Percentiles rank a stretch among this genome's conserved stretches.
Conservation (phyloP, 2,329 filamentous ascomycete genomes). For the Aspergillus intermedius region DNA sequence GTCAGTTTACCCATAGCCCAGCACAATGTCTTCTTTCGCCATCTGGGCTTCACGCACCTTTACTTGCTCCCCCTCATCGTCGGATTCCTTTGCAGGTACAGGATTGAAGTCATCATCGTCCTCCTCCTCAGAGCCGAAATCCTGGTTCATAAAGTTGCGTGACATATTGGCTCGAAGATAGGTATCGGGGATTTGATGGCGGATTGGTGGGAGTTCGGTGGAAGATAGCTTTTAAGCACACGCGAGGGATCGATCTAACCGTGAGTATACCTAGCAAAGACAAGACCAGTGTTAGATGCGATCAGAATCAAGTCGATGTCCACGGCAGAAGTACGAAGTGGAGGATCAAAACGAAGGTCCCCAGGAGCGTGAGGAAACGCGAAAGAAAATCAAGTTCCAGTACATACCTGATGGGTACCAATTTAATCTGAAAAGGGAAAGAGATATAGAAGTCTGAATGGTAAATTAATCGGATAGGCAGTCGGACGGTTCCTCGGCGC, state of each 20-base stretch:
- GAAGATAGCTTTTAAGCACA: not conserved
- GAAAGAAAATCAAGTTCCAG: too few relatives aligned
- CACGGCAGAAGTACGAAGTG: too few relatives aligned
- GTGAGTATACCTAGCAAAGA: not conserved
- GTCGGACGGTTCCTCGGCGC: constrained; percentile 10
- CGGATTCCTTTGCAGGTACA: constrained; percentile 64
- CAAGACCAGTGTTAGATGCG: not conserved
- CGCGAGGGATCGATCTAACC: not conserved
- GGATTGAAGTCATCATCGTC: constrained; percentile 89
- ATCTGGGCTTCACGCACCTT: constrained; percentile 19
- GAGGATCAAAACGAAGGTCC: too few relatives aligned
- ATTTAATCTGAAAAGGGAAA: not conserved
- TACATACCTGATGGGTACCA: not conserved
- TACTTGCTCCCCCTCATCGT: constrained; percentile 53
- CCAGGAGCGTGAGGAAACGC: too few relatives aligned
- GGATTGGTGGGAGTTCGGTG: not conserved
- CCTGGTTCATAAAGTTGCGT: constrained; percentile 44
- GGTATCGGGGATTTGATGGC: not conserved
- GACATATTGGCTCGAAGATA: constrained; percentile 21
- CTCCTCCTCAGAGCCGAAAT: constrained; percentile 58
- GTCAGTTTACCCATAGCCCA: constrained; percentile 14
- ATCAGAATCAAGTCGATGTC: not conserved
- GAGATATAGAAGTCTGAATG: not conserved
- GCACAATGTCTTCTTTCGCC: constrained; percentile 11
- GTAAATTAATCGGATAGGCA: constrained; percentile 1